Percentiles rank a stretch among this genome's conserved stretches.
Evolutionary conservation across 345 rosid species (phyloP).

Genomic region (Rubroshorea leprosula): DNA sequence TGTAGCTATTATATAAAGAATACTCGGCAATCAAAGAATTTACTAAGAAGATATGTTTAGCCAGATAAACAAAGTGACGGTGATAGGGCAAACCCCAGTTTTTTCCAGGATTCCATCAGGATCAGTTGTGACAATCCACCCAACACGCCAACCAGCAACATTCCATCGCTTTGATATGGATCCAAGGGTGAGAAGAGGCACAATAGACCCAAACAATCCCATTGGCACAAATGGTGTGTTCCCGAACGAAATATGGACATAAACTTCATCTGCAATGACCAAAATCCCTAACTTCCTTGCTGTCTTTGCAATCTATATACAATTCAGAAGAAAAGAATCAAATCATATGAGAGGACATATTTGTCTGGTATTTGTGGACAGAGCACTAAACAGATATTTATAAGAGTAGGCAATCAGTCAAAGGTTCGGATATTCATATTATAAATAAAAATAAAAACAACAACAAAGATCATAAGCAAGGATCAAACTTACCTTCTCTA

Average conservation of each 20-base stretch:
- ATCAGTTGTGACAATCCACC: slow-evolving; percentile 62
- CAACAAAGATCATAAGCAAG: neutral
- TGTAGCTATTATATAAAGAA: no score
- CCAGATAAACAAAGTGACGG: neutral
- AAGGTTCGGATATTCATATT: no score
- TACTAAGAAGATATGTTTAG: neutral
- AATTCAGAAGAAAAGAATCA: neutral
- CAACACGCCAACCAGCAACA: slow-evolving; percentile 77
- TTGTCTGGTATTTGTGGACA: no score
- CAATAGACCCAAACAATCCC: slow-evolving; percentile 54
- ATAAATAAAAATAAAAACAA: neutral
- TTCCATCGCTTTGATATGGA: slow-evolving; percentile 71
- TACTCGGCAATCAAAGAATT: neutral
- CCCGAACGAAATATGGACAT: slow-evolving; percentile 50
- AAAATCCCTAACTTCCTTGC: slow-evolving; percentile 59
- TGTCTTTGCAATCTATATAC: slow-evolving; percentile 50
- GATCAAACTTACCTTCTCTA: slow-evolving; percentile 32
- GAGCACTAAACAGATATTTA: no score
- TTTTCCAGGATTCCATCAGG: slow-evolving; percentile 40
- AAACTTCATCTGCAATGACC: slow-evolving; percentile 68
- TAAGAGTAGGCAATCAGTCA: no score
- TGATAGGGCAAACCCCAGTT: slow-evolving; percentile 31
- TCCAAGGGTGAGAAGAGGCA: slow-evolving; percentile 51
- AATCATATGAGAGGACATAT: neutral
- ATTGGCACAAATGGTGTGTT: slow-evolving; percentile 51